These are phyloP conservation scores for Murraya paniculata DNA, from an alignment of 345 rosid genomes.

Conservation along the genomic window DNA sequence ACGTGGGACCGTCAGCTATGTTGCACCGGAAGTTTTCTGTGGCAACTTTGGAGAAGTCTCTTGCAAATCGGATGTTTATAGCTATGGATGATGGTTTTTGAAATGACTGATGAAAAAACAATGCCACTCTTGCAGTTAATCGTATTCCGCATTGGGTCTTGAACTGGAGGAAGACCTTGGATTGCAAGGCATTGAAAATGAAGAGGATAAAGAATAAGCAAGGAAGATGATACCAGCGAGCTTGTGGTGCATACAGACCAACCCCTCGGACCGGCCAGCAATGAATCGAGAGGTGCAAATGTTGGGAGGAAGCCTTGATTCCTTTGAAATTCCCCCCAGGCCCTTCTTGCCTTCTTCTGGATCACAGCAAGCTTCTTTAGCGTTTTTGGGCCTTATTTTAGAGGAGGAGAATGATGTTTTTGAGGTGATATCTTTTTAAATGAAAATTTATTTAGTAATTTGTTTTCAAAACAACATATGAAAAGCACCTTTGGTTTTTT, in stretches of 20 bases:
- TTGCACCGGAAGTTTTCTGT: neutral
- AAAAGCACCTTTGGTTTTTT: no score
- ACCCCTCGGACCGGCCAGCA: neutral
- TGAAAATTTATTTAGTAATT: no score
- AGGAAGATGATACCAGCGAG: slow-evolving; percentile 6
- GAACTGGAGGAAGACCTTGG: neutral
- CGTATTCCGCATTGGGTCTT: neutral
- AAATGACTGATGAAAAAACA: neutral
- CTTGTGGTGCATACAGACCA: slow-evolving; percentile 14
- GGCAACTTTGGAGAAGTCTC: neutral
- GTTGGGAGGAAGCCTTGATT: slow-evolving; percentile 5
- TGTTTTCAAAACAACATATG: no score
- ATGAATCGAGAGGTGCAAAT: neutral
- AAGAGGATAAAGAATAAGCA: neutral
- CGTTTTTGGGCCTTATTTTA: no score
- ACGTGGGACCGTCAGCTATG: neutral
- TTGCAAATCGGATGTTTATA: neutral
- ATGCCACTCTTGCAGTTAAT: neutral
- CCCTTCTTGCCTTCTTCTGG: neutral
- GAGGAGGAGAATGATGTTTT: no score
- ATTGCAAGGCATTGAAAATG: neutral
- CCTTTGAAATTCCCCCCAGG: neutral
- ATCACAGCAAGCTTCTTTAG: neutral
- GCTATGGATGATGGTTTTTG: slow-evolving; percentile 5
- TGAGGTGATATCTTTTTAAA: no score